Conservation (phyloP, 108 stramenopile species). For the Aurantiochytrium sp. region DNA sequence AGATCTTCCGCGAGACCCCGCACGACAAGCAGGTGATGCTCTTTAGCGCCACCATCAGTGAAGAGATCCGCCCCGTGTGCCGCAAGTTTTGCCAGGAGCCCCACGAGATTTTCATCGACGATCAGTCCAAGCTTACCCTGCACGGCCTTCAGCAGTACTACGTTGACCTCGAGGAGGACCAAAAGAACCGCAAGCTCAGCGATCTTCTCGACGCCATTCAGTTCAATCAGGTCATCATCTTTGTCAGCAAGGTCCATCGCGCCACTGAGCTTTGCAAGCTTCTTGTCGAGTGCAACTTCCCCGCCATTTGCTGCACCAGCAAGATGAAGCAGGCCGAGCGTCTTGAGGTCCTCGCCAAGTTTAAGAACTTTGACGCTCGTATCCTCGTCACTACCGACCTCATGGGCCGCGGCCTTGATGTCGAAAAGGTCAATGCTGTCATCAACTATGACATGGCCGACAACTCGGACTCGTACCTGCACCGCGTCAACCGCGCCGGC, state of each 20-base stretch:
- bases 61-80: constrained; percentile 96
- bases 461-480: constrained; percentile 87
- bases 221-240: constrained; percentile 99
- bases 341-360: constrained; percentile 87
- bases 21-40: constrained; percentile 99
- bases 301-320: constrained; percentile 93
- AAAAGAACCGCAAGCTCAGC: constrained; percentile 98
- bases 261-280: constrained; percentile 70
- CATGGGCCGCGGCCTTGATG: constrained; percentile 99
- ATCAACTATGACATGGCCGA: constrained; percentile 99
- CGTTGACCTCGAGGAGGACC: constrained; percentile 85
- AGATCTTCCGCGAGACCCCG: constrained; percentile 96
- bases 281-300: constrained; percentile 98
- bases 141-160: constrained; percentile 99
- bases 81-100: constrained; percentile 97
- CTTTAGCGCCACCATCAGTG: constrained; percentile 92
- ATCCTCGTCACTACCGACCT: constrained; percentile 98
- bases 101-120: constrained; percentile 95
- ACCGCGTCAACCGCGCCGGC: constrained; percentile 95
- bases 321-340: constrained; percentile 93
- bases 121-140: constrained; percentile 96
- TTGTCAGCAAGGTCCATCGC: constrained; percentile 87
- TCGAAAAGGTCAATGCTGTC: constrained; percentile 98
- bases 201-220: constrained; percentile 95
- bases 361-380: constrained; percentile 96